Evolutionary conservation across 805 yeast species (phyloP).

Genomic region (Suhomyces kilbournensis): DNA sequence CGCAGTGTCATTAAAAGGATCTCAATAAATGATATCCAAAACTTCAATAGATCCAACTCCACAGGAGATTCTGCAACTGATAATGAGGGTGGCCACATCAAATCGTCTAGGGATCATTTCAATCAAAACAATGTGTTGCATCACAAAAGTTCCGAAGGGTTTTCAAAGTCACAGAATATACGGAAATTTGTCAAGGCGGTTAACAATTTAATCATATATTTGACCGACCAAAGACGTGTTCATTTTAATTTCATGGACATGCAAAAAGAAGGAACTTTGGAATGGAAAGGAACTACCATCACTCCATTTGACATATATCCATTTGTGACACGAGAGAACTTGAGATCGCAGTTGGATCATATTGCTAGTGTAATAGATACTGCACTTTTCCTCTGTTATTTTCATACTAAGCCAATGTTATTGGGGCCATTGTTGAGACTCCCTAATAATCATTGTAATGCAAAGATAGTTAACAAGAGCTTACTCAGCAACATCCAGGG

Average conservation of each 20-base stretch:
- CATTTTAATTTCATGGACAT: conserved; percentile 38
- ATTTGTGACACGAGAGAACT: conserved; percentile 16
- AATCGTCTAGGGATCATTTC: not conserved
- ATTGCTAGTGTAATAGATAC: conserved; percentile 65
- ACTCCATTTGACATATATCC: conserved; percentile 43
- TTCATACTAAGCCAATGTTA: conserved; percentile 63
- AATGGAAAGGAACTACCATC: conserved; percentile 48
- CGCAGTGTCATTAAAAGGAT: conserved; percentile 18
- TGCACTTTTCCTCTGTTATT: conserved; percentile 70
- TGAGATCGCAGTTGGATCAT: conserved; percentile 21
- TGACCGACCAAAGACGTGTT: conserved; percentile 54
- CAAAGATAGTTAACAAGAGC: conserved; percentile 54
- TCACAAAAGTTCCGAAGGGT: conserved; percentile 4
- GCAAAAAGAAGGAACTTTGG: conserved; percentile 17
- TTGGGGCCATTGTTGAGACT: conserved; percentile 81
- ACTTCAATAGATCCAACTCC: conserved; percentile 6
- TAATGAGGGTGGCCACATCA: conserved; percentile 5
- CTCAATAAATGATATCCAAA: conserved; percentile 17
- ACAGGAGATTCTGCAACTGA: conserved; percentile 16
- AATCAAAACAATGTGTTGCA: not conserved
- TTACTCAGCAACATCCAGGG: conserved; percentile 38
- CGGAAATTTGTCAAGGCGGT: conserved; percentile 34
- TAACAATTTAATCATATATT: conserved; percentile 42
- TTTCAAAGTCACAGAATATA: conserved; percentile 20
- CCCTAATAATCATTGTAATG: conserved; percentile 67